Evolutionary conservation across 306 rosid genomes (phyloP), one percentile per base, ranked within the genome.

Genomic region (Benincasa hispida): DNA sequence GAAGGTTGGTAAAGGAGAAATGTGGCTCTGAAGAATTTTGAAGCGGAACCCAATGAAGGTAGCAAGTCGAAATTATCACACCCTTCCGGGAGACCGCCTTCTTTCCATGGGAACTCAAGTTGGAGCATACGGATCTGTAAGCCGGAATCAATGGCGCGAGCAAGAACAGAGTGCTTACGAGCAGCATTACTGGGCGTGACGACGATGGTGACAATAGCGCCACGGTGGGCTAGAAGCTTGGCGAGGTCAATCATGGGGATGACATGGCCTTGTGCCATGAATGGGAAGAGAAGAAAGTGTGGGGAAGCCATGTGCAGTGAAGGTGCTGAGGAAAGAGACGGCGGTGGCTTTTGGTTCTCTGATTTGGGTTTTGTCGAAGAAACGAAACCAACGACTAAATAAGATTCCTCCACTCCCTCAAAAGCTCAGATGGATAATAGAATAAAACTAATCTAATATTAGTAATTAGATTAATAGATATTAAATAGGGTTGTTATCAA

Each of bases 231-330:
- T 24, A 85, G 69, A 39, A 77, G 19, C 34, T 41, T 79, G 9
- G 88, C 84, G 3, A 80, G 65, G 50, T 85, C 88, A 0, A 85
- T 56, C 86, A 80, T 78, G 24, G 88, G 88, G 60, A 83, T 85
- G 79, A 82, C 78, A 75, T 85, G 88, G 77, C 88, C 86, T 72
- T 78, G 86, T 1, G 84, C 88, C 86, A 85, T 80, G 39, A 79
- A 22, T n/a, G 86, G 83, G 42, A 83, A 75, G 54, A 83, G 19
- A 45, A 76, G 53, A 21, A 76, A 75, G 63, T 83, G 86, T 79
- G 66, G 80, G n/a, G 74, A 6, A 41, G 74, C 74, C 74, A 68
- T 68, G 54, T 1, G 62, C 3, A 22, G 14, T 53, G 57, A 12
- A 12, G 51, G 13, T 12, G 51, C 1, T 39, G 8, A 39, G 5